Evolutionary conservation across 371 early-diverging fungal genomes (phyloP).

Genomic region (Mortierella sp.): DNA sequence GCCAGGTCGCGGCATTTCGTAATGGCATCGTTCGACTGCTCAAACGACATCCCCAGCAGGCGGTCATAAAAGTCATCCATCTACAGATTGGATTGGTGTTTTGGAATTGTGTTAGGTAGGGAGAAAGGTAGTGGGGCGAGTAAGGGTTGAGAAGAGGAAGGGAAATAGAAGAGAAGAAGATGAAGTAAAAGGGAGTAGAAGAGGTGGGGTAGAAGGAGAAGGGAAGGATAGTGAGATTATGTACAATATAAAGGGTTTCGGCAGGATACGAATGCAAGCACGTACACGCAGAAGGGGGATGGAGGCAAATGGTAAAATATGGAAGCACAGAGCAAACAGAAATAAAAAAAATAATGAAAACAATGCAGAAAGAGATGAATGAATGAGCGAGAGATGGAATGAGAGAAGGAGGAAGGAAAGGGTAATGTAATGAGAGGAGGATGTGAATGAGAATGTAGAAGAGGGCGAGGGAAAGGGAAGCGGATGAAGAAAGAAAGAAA

Average conservation of each 20-base stretch:
- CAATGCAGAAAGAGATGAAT: background rate
- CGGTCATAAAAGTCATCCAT: slow-evolving; percentile 63
- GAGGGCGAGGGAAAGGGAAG: background rate
- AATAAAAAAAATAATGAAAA: background rate
- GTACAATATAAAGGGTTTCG: background rate
- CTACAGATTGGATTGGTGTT: slow-evolving; percentile 26
- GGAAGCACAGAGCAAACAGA: background rate
- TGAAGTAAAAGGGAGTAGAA: background rate
- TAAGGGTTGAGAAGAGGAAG: background rate
- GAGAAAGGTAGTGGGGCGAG: background rate
- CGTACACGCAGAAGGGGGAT: slow-evolving; percentile 5
- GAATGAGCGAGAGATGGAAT: slow-evolving; percentile 1
- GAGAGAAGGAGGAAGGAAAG: background rate
- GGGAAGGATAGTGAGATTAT: slow-evolving; percentile 10
- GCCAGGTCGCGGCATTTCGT: slow-evolving; percentile 69
- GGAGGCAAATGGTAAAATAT: slow-evolving; percentile 10
- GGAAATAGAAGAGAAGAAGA: background rate
- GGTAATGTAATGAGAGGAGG: background rate
- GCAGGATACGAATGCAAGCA: slow-evolving; percentile 13
- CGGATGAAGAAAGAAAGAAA: background rate
- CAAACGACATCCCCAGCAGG: slow-evolving; percentile 60
- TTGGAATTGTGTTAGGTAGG: background rate
- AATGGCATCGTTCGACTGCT: slow-evolving; percentile 64
- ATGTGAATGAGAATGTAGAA: slow-evolving; percentile 7
- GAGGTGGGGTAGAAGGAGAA: background rate